Conservation (phyloP, 2,329 filamentous ascomycete genomes). For the Colletotrichum sp. region DNA sequence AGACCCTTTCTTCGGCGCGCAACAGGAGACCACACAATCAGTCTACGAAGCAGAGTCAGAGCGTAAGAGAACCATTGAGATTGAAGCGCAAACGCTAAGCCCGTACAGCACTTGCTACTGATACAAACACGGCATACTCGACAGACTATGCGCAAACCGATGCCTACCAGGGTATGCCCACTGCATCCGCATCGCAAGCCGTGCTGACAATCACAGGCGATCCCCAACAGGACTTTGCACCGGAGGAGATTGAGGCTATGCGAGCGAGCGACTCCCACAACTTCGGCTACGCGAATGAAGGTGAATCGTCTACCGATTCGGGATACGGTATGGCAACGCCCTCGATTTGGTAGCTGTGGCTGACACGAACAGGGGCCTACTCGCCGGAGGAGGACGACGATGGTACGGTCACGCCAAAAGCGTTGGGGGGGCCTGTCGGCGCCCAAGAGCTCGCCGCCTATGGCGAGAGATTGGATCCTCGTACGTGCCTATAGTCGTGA, state of each 20-base stretch:
- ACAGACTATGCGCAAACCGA: not conserved
- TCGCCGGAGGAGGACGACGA: constrained; percentile 30
- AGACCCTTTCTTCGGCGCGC: constrained; percentile 12
- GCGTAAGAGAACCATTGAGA: not conserved
- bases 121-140: not conserved
- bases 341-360: not conserved
- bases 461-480: constrained; percentile 34
- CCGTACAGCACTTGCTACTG: not conserved
- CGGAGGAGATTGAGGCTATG: not conserved
- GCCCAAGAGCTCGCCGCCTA: constrained; percentile 11
- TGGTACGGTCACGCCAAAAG: constrained; percentile 23
- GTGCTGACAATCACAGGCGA: not conserved
- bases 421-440: not conserved
- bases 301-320: constrained; percentile 4
- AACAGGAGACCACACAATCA: not conserved
- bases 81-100: not conserved
- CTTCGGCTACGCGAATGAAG: not conserved
- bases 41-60: not conserved
- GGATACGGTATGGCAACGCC: constrained; percentile 9
- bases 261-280: not conserved
- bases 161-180: not conserved
- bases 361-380: not conserved
- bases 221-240: not conserved
- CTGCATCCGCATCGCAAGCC: not conserved
- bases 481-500: constrained; percentile 28